Conservation (phyloP, 495 filamentous ascomycete species). For the Letharia lupina region DNA sequence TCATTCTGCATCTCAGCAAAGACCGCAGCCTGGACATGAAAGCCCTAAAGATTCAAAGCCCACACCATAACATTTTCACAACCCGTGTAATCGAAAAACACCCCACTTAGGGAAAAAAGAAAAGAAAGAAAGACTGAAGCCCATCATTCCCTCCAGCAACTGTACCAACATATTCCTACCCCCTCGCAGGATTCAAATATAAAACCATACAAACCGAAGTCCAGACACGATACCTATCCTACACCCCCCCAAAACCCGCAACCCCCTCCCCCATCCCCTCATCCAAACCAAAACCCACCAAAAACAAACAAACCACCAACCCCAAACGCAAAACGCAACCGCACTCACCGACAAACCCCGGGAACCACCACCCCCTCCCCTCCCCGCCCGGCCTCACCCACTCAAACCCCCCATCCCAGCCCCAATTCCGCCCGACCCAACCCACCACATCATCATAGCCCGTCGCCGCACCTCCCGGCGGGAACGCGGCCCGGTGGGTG, state of each 20-base stretch:
- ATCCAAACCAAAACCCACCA: not conserved
- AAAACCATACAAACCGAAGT: no score
- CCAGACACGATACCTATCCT: no score
- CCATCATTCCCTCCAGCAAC: not conserved
- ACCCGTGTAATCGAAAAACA: not conserved
- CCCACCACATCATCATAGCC: constrained; percentile 32
- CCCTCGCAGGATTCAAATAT: no score
- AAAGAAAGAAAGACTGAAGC: no score
- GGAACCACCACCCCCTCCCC: constrained; percentile 68
- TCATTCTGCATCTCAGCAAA: not conserved
- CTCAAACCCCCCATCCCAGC: not conserved
- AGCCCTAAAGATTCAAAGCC: not conserved
- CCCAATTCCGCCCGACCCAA: constrained; percentile 14
- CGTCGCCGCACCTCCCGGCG: constrained; percentile 43
- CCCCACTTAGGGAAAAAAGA: not conserved
- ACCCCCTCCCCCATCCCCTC: no score
- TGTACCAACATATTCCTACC: no score
- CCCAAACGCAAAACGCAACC: not conserved
- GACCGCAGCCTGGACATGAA: not conserved
- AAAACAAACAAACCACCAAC: not conserved
- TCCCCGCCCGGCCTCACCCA: constrained; percentile 26
- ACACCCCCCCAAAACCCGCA: no score
- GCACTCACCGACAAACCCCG: constrained; percentile 73
- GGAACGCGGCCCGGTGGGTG: constrained; percentile 19
- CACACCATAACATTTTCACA: not conserved